Percentiles rank a stretch among this genome's conserved stretches.
These are phyloP conservation scores for Dictyostelium firmibasis DNA, from an alignment of 78 protist genomes.

Conservation along the genomic window DNA sequence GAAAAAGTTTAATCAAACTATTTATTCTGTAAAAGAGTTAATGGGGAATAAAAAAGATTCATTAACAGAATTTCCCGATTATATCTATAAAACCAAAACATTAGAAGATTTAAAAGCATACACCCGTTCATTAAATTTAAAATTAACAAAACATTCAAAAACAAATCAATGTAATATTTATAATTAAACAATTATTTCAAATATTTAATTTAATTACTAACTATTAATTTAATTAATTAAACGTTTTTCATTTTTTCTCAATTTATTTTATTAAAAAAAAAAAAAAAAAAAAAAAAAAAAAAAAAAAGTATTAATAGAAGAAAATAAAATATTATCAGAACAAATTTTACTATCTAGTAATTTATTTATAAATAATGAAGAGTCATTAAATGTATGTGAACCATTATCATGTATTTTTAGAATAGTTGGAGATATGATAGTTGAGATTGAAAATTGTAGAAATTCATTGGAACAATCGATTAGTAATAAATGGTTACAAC, in stretches of 20 bases:
- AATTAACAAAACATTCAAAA: slow-evolving; percentile 20
- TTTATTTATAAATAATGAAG: slow-evolving; percentile 10
- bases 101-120: slow-evolving; percentile 9
- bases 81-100: neutral
- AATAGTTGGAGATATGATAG: slow-evolving; percentile 16
- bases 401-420: neutral
- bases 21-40: slow-evolving; percentile 11
- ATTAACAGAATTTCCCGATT: slow-evolving; percentile 31
- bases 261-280: too few species aligned
- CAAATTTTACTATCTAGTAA: neutral
- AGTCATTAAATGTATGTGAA: neutral
- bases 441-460: slow-evolving; percentile 33
- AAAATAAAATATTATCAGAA: neutral
- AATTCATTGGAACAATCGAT: slow-evolving; percentile 25
- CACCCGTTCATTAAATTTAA: neutral
- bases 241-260: too few species aligned
- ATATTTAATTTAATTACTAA: too few species aligned
- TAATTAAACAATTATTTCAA: too few species aligned
- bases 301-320: neutral
- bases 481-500: neutral
- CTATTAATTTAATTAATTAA: too few species aligned
- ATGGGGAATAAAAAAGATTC: slow-evolving; percentile 28
- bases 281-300: too few species aligned
- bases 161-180: slow-evolving; percentile 2
- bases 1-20: slow-evolving; percentile 55